Evolutionary conservation across 768 basidiomycete genomes (phyloP).

Genomic region (Termitomyces sp.): DNA sequence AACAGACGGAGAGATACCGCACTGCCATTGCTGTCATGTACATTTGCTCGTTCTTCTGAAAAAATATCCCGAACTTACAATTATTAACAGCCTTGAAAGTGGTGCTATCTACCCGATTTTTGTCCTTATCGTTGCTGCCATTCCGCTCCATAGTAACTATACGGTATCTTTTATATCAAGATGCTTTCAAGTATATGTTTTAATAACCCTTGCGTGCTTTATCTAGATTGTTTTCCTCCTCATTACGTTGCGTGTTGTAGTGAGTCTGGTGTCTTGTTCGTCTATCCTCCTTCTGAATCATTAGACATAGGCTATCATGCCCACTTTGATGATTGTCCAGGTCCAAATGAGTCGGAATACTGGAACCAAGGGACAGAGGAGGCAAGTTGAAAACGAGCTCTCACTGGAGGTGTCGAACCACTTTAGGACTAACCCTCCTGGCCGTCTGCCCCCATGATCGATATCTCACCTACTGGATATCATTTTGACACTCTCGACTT

Average conservation of each 20-base stretch:
- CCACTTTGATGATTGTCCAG: slow-evolving; percentile 27
- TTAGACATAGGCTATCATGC: slow-evolving; percentile 23
- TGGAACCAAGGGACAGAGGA: not conserved
- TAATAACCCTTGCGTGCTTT: too few relatives aligned
- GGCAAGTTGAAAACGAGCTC: not conserved
- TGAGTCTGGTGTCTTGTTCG: slow-evolving; percentile 8
- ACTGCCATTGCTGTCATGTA: slow-evolving; percentile 13
- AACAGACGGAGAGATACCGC: slow-evolving; percentile 7
- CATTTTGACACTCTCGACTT: not conserved
- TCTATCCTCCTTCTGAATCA: not conserved
- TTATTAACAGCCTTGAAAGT: slow-evolving; percentile 18
- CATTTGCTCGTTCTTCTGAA: not conserved
- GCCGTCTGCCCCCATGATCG: not conserved
- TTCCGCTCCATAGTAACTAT: slow-evolving; percentile 6
- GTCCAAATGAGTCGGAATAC: slow-evolving; percentile 21
- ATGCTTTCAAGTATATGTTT: too few relatives aligned
- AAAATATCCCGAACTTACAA: not conserved
- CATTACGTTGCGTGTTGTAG: slow-evolving; percentile 20
- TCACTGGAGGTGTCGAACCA: not conserved
- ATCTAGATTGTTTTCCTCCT: slow-evolving; percentile 12
- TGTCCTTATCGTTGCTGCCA: slow-evolving; percentile 14
- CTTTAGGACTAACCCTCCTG: slow-evolving; percentile 1
- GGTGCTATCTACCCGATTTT: slow-evolving; percentile 20
- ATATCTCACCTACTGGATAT: not conserved
- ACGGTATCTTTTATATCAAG: slow-evolving; percentile 1